These are phyloP conservation scores for Starmerella gropengiesseri DNA, from an alignment of 805 yeast species.

Conservation along the genomic window DNA sequence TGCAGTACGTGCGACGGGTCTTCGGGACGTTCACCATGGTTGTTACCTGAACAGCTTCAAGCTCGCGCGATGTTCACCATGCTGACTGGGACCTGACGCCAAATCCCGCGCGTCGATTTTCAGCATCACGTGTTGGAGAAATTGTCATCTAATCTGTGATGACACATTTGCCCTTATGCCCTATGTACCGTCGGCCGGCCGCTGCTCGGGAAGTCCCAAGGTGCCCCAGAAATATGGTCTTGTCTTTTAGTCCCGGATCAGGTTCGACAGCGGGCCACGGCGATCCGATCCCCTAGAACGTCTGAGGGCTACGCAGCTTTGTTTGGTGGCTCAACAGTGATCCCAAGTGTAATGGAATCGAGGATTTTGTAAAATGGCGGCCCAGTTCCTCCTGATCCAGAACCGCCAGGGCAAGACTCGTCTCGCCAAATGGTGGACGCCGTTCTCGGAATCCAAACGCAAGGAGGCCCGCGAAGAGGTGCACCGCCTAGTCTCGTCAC, in stretches of 20 bases:
- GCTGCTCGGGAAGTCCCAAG: background rate
- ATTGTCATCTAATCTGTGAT: too few relatives aligned
- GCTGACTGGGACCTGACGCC: constrained; percentile 5
- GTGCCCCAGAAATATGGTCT: too few relatives aligned
- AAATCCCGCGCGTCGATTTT: constrained; percentile 3
- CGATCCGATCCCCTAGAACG: too few relatives aligned
- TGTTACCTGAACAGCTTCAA: constrained; percentile 11
- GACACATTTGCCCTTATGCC: constrained; percentile 3
- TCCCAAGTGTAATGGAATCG: background rate
- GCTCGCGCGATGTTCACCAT: constrained; percentile 12
- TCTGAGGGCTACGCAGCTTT: too few relatives aligned
- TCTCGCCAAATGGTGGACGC: constrained; percentile 64
- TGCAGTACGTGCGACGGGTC: constrained; percentile 99
- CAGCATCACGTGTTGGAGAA: constrained; percentile 4
- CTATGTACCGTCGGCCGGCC: background rate
- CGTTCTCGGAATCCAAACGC: constrained; percentile 38
- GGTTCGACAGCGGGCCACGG: too few relatives aligned
- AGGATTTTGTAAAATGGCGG: constrained; percentile 43
- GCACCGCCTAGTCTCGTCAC: constrained; percentile 65
- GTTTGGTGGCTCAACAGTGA: background rate
- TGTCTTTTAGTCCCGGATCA: too few relatives aligned
- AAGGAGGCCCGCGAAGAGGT: constrained; percentile 46
- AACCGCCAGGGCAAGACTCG: constrained; percentile 92
- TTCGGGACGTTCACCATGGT: constrained; percentile 96
- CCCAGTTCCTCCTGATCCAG: constrained; percentile 70